Evolutionary conservation across 2,329 filamentous ascomycete species (phyloP).

Genomic region (Tolypocladium inflatum): DNA sequence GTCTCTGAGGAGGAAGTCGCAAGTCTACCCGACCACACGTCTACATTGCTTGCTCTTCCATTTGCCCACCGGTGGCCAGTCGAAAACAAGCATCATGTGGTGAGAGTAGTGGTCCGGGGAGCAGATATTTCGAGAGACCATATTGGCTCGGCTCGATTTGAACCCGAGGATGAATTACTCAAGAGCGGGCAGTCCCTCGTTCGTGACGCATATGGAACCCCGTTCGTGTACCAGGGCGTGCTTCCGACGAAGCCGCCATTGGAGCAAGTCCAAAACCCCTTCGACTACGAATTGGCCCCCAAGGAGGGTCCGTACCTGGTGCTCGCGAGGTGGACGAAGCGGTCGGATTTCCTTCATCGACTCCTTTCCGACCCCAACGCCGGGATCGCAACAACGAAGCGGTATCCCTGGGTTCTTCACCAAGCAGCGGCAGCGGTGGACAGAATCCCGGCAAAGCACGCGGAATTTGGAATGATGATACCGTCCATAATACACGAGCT

Average conservation of each 20-base stretch:
- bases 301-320: constrained; percentile 38
- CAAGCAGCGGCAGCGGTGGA: constrained; percentile 40
- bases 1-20: constrained; percentile 11
- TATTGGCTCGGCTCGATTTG: constrained; percentile 20
- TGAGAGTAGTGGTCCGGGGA: constrained; percentile 28
- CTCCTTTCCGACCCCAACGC: constrained; percentile 5
- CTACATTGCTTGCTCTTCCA: constrained; percentile 34
- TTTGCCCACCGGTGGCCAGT: constrained; percentile 37
- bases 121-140: constrained; percentile 15
- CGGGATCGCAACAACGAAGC: constrained; percentile 25
- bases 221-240: constrained; percentile 31
- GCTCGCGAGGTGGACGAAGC: constrained; percentile 39
- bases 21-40: constrained; percentile 31
- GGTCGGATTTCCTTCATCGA: constrained; percentile 49
- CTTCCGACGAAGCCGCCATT: constrained; percentile 33
- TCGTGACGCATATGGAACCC: constrained; percentile 23
- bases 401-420: constrained; percentile 34
- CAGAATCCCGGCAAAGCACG: constrained; percentile 30
- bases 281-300: constrained; percentile 27
- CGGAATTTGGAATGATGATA: constrained; percentile 50
- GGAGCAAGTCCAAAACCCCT: constrained; percentile 27
- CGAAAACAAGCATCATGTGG: constrained; percentile 27
- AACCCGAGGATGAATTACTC: constrained; percentile 11
- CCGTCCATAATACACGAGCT: constrained; percentile 66
- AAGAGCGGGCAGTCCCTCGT: constrained; percentile 23